Evolutionary conservation across 306 rosid genomes (phyloP).

Genomic region (Prunus mume): DNA sequence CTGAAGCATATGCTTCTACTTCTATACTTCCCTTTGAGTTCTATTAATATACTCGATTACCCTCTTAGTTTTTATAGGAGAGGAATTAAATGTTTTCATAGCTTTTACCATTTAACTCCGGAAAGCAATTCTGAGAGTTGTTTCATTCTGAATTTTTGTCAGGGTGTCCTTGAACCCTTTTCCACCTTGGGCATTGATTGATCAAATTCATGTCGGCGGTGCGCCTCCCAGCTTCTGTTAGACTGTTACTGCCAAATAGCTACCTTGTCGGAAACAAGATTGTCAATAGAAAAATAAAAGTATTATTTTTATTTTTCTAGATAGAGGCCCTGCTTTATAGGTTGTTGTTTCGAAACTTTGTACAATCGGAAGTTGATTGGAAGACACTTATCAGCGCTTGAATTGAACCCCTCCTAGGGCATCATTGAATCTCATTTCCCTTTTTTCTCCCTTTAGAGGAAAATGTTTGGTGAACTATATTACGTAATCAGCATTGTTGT

Average conservation of each 20-base stretch:
- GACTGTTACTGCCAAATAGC: neutral
- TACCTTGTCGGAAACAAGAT: constrained; percentile 11
- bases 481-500: neutral
- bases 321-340: neutral
- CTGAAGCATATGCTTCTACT: neutral
- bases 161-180: constrained; percentile 46
- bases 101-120: neutral
- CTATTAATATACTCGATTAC: neutral
- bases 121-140: neutral
- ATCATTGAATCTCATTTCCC: neutral
- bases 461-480: neutral
- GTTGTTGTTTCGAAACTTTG: neutral
- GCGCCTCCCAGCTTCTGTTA: constrained; percentile 17
- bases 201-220: constrained; percentile 13
- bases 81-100: neutral
- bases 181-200: constrained; percentile 51
- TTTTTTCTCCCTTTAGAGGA: neutral
- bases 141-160: constrained; percentile 27
- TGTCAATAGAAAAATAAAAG: constrained; percentile 6
- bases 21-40: neutral
- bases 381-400: neutral
- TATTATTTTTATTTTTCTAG: neutral
- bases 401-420: neutral
- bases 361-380: neutral
- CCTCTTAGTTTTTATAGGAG: neutral